Base-by-base conservation (phyloP, 331 rosid genomes). In the Malus hybrid region DNA sequence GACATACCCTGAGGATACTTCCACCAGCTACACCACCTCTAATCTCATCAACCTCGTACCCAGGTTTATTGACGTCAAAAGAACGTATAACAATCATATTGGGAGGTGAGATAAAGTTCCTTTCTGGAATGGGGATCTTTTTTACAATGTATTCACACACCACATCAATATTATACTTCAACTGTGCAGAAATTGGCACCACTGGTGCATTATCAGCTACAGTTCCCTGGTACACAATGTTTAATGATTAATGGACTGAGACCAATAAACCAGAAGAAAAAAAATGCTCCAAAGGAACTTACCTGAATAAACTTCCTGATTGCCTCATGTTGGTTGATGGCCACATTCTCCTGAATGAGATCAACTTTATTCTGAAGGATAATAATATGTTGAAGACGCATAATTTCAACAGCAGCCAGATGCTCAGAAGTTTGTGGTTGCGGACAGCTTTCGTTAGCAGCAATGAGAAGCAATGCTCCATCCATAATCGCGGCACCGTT, bases 401-500 rank as follows among this genome's bases (percentile, higher is more conserved):
- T 93, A 83, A 93, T 93, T 83, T 93, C 98, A 70, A 91, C 96
- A 84, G 98, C 98, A 81, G 98, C 98, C 77, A 93, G 80, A 78
- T 93, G 98, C 91, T 93, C 98, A 70, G 98, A 91, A 12, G 97
- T 93, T 78, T 93, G 98, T 75, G 98, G 98, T 73, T 91, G 98
- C 22, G 98, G 98, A 57, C 98, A 93, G 71, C 98, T 91, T 87
- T 93, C 98, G 80, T 93, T 93, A 20, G 98, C 98, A 73, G 97
- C 97, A 36, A 93, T 91, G 60, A 93, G 89, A 74, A 93, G 90
- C 65, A 93, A 77, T 73, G 98, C 98, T 74, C 97, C 97, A 44
- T 93, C 98, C 98, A 93, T 93, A 78, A 93, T 93, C 36, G 98
- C 98, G 6, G 98, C 98, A 75, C 98, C 98, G 63, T 93, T 93